Conservation (phyloP, 345 rosid genomes). For the Ricinus communis region DNA sequence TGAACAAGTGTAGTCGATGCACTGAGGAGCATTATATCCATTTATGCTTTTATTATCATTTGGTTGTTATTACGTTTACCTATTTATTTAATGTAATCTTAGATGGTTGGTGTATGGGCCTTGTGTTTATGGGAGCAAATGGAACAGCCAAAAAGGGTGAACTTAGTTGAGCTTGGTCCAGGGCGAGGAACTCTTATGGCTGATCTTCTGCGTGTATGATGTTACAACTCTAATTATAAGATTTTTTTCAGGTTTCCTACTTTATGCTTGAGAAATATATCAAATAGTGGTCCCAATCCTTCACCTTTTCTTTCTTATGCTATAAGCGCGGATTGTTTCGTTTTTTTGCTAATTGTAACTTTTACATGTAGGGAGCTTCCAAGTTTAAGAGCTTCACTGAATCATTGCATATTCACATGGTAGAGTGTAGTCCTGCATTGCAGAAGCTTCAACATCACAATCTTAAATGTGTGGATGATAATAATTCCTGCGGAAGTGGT, state of each 20-base stretch:
- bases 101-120: slow-evolving; percentile 92
- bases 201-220: slow-evolving; percentile 81
- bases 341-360: slow-evolving; percentile 4
- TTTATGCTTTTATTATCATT: background rate
- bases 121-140: slow-evolving; percentile 96
- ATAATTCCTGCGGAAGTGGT: slow-evolving; percentile 23
- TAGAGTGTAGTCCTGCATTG: slow-evolving; percentile 83
- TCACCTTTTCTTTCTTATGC: background rate
- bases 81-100: slow-evolving; percentile 17
- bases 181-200: slow-evolving; percentile 95
- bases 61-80: slow-evolving; percentile 1
- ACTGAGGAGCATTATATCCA: no score
- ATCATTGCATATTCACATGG: slow-evolving; percentile 74
- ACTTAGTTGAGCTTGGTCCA: slow-evolving; percentile 92
- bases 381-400: slow-evolving; percentile 75
- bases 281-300: background rate
- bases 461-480: slow-evolving; percentile 61
- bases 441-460: slow-evolving; percentile 67
- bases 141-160: slow-evolving; percentile 75
- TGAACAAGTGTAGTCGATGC: no score
- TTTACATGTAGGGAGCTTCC: slow-evolving; percentile 61
- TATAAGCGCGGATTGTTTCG: background rate
- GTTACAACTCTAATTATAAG: slow-evolving; percentile 12
- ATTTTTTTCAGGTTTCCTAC: slow-evolving; percentile 14
- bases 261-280: slow-evolving; percentile 12